phyloP scores from a whole-genome alignment of 108 stramenopile genomes.

The Halocafeteria seosinensis region DNA sequence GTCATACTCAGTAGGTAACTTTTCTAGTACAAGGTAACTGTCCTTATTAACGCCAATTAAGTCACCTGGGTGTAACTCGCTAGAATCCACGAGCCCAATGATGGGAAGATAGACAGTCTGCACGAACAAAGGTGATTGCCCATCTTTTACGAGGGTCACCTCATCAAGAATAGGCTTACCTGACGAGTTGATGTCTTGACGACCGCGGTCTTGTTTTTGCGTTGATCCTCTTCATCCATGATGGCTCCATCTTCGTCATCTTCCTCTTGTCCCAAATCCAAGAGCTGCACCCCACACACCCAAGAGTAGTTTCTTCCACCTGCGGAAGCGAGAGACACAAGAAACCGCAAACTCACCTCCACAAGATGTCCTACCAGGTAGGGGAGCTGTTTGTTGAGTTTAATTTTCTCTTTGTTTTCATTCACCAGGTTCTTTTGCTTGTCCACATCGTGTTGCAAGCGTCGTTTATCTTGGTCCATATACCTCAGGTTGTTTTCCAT shows the following conservation, averaged over 20 bases:
- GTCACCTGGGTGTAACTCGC: slow-evolving; percentile 85
- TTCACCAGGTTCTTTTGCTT: slow-evolving; percentile 26
- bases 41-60: slow-evolving; percentile 99
- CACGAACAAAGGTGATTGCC: slow-evolving; percentile 58
- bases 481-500: background rate
- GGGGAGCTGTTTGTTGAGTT: slow-evolving; percentile 95
- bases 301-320: too few relatives aligned
- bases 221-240: slow-evolving; percentile 20
- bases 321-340: too few relatives aligned
- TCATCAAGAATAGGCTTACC: too few relatives aligned
- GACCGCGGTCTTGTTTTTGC: slow-evolving; percentile 32
- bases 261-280: slow-evolving; percentile 64
- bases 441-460: background rate
- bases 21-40: slow-evolving; percentile 93
- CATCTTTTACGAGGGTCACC: too few relatives aligned
- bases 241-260: slow-evolving; percentile 47
- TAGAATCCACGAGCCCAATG: slow-evolving; percentile 83
- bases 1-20: slow-evolving; percentile 97
- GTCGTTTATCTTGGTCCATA: background rate
- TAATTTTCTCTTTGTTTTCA: slow-evolving; percentile 96
- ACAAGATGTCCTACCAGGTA: slow-evolving; percentile 96
- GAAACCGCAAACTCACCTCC: slow-evolving; percentile 31
- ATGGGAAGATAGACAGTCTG: slow-evolving; percentile 95
- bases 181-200: slow-evolving; percentile 42
- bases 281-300: too few relatives aligned